Evolutionary conservation across 2,329 filamentous ascomycete genomes (phyloP).

Genomic region (Aureobasidium sp.): DNA sequence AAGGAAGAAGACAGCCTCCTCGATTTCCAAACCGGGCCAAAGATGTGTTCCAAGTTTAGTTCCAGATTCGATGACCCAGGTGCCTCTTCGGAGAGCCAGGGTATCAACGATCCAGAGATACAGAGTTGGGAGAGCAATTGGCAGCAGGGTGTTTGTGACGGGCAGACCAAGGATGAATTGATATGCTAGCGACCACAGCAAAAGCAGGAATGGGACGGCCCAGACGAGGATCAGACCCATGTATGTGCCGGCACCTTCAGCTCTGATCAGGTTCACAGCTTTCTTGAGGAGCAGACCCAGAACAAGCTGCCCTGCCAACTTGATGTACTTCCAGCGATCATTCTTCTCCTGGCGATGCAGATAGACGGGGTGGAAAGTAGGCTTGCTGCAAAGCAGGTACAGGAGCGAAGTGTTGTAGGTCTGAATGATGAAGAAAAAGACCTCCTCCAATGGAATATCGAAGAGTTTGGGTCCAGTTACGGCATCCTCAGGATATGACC

Average conservation of each 20-base stretch:
- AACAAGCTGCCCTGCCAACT: conserved; percentile 44
- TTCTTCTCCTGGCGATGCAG: conserved; percentile 37
- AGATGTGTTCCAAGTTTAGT: conserved; percentile 60
- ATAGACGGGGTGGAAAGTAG: conserved; percentile 50
- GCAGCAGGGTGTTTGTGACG: conserved; percentile 48
- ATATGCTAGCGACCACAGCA: conserved; percentile 58
- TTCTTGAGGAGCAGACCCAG: conserved; percentile 40
- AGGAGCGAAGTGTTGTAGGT: conserved; percentile 65
- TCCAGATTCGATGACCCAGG: conserved; percentile 61
- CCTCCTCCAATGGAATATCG: conserved; percentile 62
- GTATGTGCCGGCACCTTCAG: conserved; percentile 52
- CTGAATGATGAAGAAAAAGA: conserved; percentile 73
- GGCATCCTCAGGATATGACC: conserved; percentile 62
- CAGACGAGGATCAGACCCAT: conserved; percentile 63
- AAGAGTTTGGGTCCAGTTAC: conserved; percentile 57
- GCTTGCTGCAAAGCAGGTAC: conserved; percentile 61
- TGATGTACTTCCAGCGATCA: conserved; percentile 35
- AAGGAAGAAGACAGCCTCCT: conserved; percentile 70
- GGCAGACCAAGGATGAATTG: conserved; percentile 58
- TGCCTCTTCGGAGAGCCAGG: conserved; percentile 58
- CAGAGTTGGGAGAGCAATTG: conserved; percentile 57
- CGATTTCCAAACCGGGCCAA: conserved; percentile 61
- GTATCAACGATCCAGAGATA: conserved; percentile 70
- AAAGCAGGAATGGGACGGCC: conserved; percentile 58
- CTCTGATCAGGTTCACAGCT: conserved; percentile 41